These are phyloP conservation scores for Stylonectria norvegica DNA, from an alignment of 2,329 filamentous ascomycete species.

Conservation along the genomic window DNA sequence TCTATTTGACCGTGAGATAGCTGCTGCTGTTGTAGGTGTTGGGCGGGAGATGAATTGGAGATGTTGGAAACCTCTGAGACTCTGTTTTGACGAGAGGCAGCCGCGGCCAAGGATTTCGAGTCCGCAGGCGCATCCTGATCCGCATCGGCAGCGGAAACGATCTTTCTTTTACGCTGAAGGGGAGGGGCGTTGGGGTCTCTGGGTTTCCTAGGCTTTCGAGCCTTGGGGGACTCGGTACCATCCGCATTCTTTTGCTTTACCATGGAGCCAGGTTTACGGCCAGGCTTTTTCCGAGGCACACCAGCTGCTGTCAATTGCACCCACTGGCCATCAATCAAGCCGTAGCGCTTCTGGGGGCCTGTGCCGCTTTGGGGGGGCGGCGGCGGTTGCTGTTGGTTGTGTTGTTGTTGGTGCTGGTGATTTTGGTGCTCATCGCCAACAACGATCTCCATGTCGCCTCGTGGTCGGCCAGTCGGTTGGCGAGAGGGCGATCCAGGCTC, in stretches of 20 bases:
- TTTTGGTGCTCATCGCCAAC: conserved; percentile 39
- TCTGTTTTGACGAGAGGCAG: conserved; percentile 22
- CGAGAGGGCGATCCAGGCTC: conserved; percentile 46
- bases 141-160: conserved; percentile 37
- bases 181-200: conserved; percentile 58
- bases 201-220: conserved; percentile 53
- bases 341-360: conserved; percentile 31
- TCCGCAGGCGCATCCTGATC: conserved; percentile 37
- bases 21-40: conserved; percentile 27
- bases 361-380: conserved; percentile 22
- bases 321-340: conserved; percentile 37
- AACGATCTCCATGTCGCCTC: conserved; percentile 46
- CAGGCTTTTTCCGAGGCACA: conserved; percentile 60
- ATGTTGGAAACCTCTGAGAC: conserved; percentile 24
- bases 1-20: conserved; percentile 24
- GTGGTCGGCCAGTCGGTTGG: conserved; percentile 26
- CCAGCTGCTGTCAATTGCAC: conserved; percentile 56
- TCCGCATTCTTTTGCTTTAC: conserved; percentile 43
- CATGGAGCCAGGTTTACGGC: conserved; percentile 59
- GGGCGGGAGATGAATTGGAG: conserved; percentile 24
- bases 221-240: conserved; percentile 41
- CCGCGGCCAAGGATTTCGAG: conserved; percentile 33
- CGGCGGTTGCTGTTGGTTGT: conserved; percentile 17
- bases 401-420: conserved; percentile 16
- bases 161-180: conserved; percentile 54